Evolutionary conservation across 371 early-diverging fungal species (phyloP), one percentile per base, ranked within the genome.

Genomic region (Blakeslea trispora): DNA sequence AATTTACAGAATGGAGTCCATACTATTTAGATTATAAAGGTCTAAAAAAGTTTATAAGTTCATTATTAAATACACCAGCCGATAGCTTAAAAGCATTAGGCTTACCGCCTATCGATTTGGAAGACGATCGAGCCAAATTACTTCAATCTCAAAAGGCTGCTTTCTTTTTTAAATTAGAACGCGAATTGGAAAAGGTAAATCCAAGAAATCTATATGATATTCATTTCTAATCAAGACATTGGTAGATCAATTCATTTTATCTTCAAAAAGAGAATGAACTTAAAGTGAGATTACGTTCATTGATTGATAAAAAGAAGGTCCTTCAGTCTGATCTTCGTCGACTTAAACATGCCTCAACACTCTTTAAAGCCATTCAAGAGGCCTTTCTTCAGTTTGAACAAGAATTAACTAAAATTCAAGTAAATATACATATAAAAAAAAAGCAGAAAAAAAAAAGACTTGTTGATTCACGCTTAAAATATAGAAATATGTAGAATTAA

Each of bases 11-110:
- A 81, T 95, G 95, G 95, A 87, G 91, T 47, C 83, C 83, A 51
- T 93, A 95, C 69, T 95, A 94, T 68, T 81, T 97, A 77, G 93
- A 91, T 81, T 92, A 92, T 76, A 96, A 96, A 75, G 94, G 87
- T 22, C 83, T 97, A 45, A 97, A 97, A 72, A 96, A 96, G 79
- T 92, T 97, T 58, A 96, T 97, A 65, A 92, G 91, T 61, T 85
- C 87, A 31, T 69, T 91, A 31, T 47, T 76, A 18, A 74, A 76
- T 22, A 66, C 53, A 55, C 74, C 55, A 34, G 62, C 53, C 46
- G 63, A 61, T 40, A 66, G 66, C 49, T 39, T 66, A 18, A 66
- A 49, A 43, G 61, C 56, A 0, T 22, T 66, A 31, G 66, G 66
- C 6, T 45, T 66, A 45, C 75, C 71, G 7, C 75, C 77, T 39